Percentiles rank a stretch among this genome's conserved stretches.
Conservation (phyloP, 176 grass and related monocot genomes). For the bread wheat (Triticum aestivum) region DNA sequence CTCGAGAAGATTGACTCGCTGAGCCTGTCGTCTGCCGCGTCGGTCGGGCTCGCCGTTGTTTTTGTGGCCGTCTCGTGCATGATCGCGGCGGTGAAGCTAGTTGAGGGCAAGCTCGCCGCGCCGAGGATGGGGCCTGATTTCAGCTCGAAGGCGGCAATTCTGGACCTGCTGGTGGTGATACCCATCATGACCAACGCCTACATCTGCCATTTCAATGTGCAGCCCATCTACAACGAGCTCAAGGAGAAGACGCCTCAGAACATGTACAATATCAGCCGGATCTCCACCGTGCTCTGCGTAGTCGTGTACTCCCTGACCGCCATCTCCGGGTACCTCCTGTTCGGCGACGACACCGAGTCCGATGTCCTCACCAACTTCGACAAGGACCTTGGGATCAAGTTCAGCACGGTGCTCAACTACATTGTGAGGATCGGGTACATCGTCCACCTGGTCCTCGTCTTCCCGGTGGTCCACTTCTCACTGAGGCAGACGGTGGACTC, state of each 20-base stretch:
- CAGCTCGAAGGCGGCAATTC: slow-evolving; percentile 55
- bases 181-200: slow-evolving; percentile 98
- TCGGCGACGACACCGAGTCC: slow-evolving; percentile 75
- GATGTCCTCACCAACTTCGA: slow-evolving; percentile 98
- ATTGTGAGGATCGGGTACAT: slow-evolving; percentile 93
- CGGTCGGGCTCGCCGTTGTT: slow-evolving; percentile 71
- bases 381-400: slow-evolving; percentile 88
- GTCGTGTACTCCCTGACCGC: slow-evolving; percentile 73
- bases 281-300: slow-evolving; percentile 70
- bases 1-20: slow-evolving; percentile 92
- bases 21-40: slow-evolving; percentile 79
- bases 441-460: slow-evolving; percentile 87
- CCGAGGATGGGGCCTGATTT: slow-evolving; percentile 91
- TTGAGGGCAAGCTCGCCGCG: slow-evolving; percentile 48
- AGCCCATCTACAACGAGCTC: slow-evolving; percentile 97
- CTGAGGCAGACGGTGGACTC: slow-evolving; percentile 91
- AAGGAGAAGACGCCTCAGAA: slow-evolving; percentile 77
- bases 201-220: slow-evolving; percentile 93
- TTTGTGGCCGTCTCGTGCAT: slow-evolving; percentile 80
- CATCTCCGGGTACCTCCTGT: slow-evolving; percentile 82
- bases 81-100: slow-evolving; percentile 73
- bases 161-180: slow-evolving; percentile 86
- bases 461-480: slow-evolving; percentile 95
- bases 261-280: slow-evolving; percentile 82
- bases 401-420: slow-evolving; percentile 85